Conservation (phyloP, 495 filamentous ascomycete genomes). For the Penicillium daleae region DNA sequence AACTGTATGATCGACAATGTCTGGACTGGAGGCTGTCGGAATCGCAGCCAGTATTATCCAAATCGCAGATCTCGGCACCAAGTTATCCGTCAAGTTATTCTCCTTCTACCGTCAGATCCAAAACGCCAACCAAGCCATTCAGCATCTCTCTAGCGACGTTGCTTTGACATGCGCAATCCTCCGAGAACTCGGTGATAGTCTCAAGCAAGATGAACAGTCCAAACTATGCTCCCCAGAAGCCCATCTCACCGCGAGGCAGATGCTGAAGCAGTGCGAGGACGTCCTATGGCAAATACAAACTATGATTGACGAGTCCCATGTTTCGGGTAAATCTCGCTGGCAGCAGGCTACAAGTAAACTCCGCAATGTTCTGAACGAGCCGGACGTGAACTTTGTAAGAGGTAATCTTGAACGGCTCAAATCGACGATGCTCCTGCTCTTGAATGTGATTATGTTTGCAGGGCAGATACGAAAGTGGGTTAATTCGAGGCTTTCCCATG, state of each 20-base stretch:
- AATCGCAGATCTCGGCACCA: conserved; percentile 40
- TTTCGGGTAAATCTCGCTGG: conserved; percentile 15
- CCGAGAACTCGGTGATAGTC: conserved; percentile 30
- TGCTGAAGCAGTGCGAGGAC: conserved; percentile 30
- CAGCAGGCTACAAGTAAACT: conserved; percentile 21
- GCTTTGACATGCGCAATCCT: conserved; percentile 39
- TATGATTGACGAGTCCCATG: conserved; percentile 16
- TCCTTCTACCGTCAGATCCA: conserved; percentile 39
- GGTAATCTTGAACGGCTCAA: conserved; percentile 41
- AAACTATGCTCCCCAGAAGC: conserved; percentile 34
- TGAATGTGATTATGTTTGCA: conserved; percentile 44
- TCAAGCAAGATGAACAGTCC: conserved; percentile 29
- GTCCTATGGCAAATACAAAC: conserved; percentile 37
- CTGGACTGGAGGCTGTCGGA: conserved; percentile 28
- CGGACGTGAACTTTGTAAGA: conserved; percentile 30
- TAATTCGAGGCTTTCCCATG: neutral
- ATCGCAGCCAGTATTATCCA: conserved; percentile 41
- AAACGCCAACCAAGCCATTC: conserved; percentile 33
- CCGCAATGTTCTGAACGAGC: conserved; percentile 26
- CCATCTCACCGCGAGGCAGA: conserved; percentile 19
- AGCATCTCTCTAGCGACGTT: conserved; percentile 40
- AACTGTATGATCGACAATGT: neutral
- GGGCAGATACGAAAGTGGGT: conserved; percentile 27
- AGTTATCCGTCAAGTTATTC: conserved; percentile 40
- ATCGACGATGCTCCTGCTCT: conserved; percentile 37